Evolutionary conservation across 2,329 filamentous ascomycete genomes (phyloP).

Genomic region (Escovopsis sp.): DNA sequence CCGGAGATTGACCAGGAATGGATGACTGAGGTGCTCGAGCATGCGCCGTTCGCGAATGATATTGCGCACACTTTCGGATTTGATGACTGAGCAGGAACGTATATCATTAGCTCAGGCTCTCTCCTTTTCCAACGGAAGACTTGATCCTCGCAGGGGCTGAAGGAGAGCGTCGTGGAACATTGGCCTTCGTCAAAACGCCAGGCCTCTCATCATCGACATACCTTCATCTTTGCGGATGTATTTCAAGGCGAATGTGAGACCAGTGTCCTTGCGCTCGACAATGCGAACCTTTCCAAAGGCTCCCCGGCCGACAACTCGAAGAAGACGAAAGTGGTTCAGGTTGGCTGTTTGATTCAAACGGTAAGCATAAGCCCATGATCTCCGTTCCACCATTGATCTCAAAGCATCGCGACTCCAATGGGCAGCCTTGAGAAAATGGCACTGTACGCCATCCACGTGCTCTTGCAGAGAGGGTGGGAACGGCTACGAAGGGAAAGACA

Average conservation of each 20-base stretch:
- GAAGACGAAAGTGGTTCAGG: conserved; percentile 88
- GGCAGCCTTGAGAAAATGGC: neutral
- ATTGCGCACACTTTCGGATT: conserved; percentile 93
- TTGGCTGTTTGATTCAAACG: conserved; percentile 47
- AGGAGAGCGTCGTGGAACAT: neutral
- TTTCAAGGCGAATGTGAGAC: conserved; percentile 87
- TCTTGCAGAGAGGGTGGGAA: conserved; percentile 4
- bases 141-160: neutral
- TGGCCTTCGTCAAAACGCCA: too few relatives aligned
- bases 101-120: conserved; percentile 9
- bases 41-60: conserved; percentile 95
- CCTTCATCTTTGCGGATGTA: conserved; percentile 99
- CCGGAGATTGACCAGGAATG: conserved; percentile 93
- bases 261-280: conserved; percentile 92
- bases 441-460: conserved; percentile 3
- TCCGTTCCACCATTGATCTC: neutral
- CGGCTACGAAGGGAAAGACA: conserved; percentile 4
- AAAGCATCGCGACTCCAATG: too few relatives aligned
- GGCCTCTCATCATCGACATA: conserved; percentile 22
- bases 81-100: conserved; percentile 52
- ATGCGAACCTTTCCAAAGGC: conserved; percentile 98
- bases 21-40: conserved; percentile 95
- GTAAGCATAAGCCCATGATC: neutral
- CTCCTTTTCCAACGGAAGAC: neutral
- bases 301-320: conserved; percentile 91